phyloP scores from a whole-genome alignment of 176 grass and related monocot species.

The Aegilops bicornis region DNA sequence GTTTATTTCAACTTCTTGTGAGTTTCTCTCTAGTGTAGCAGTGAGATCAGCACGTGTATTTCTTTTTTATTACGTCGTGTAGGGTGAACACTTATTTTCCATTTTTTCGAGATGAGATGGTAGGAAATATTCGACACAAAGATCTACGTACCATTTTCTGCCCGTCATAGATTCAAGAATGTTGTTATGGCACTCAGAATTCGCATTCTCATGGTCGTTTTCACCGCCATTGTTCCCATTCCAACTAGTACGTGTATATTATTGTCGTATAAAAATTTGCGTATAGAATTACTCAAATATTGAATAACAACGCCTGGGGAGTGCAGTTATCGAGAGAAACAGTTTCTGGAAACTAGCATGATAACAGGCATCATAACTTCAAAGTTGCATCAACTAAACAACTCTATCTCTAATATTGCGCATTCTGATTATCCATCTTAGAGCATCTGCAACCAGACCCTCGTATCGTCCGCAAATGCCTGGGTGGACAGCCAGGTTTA shows the following conservation, averaged over 20 bases:
- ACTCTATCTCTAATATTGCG: neutral
- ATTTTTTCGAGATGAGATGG: neutral
- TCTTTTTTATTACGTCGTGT: neutral
- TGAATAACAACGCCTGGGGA: neutral
- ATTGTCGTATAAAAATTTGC: too few relatives aligned
- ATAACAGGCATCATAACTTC: neutral
- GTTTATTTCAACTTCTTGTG: constrained; percentile 1
- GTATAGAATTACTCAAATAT: neutral
- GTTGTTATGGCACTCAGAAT: neutral
- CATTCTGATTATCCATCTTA: neutral
- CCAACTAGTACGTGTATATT: neutral
- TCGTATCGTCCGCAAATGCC: too few relatives aligned
- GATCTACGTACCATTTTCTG: neutral
- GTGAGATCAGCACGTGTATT: neutral
- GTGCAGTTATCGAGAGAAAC: neutral
- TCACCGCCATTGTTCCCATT: neutral
- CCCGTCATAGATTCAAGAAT: neutral
- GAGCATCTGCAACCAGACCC: too few relatives aligned
- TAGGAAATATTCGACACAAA: neutral
- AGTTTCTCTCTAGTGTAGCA: neutral
- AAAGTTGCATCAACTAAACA: neutral
- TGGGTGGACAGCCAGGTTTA: too few relatives aligned
- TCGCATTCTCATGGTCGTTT: neutral
- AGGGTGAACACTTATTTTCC: neutral
- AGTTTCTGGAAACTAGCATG: too few relatives aligned